Conservation (phyloP, 108 stramenopile genomes). For the Chaetoceros muelleri region DNA sequence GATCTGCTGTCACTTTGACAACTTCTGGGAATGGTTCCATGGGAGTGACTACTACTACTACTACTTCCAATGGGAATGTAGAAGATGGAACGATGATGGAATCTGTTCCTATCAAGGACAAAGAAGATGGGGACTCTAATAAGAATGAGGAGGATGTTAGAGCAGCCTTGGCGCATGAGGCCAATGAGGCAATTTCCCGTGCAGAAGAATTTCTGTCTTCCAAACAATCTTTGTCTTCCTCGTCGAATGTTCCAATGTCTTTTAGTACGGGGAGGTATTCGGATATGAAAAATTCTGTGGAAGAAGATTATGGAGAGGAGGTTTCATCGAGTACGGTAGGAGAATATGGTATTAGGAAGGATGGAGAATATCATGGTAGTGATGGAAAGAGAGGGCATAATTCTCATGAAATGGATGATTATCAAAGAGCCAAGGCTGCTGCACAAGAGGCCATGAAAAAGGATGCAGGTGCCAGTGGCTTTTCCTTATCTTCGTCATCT, state of each 20-base stretch:
- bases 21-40: too few relatives aligned
- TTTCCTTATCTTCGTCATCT: too few relatives aligned
- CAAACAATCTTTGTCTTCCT: not conserved
- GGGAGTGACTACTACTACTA: not conserved
- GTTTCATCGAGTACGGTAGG: not conserved
- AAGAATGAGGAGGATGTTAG: not conserved
- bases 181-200: not conserved
- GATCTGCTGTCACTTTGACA: not conserved
- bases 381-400: too few relatives aligned
- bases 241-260: too few relatives aligned
- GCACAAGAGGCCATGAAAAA: slow-evolving; percentile 22
- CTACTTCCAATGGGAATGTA: not conserved
- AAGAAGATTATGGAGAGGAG: not conserved
- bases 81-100: not conserved
- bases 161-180: not conserved
- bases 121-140: not conserved
- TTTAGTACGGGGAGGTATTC: not conserved
- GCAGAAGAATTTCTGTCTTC: not conserved
- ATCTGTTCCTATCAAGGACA: not conserved
- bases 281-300: not conserved
- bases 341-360: not conserved
- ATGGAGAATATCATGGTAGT: too few relatives aligned
- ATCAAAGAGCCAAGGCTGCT: slow-evolving; percentile 26
- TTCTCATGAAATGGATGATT: not conserved
- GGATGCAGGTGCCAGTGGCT: too few relatives aligned